Percentiles rank a stretch among this genome's conserved stretches.
Evolutionary conservation across 192 early-diverging fungal species (phyloP).

Genomic region (Coemansia sp.): DNA sequence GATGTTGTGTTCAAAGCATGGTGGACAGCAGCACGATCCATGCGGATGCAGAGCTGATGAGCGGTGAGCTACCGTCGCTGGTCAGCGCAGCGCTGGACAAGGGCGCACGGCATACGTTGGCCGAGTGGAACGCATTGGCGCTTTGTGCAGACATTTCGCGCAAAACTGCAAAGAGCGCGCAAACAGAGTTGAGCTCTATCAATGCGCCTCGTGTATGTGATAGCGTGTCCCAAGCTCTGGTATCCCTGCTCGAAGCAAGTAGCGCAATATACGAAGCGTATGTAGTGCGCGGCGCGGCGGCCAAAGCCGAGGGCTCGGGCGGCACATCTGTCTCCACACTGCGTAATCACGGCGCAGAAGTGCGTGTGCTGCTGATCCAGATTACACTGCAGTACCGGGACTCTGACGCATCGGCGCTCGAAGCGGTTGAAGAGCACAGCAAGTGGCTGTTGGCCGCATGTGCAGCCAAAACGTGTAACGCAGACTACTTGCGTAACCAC

Average conservation of each 20-base stretch:
- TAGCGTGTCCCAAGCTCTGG: constrained; percentile 9
- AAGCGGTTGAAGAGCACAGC: neutral
- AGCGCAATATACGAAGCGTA: constrained; percentile 36
- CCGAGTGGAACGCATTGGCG: constrained; percentile 43
- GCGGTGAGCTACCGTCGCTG: neutral
- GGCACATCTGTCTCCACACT: constrained; percentile 17
- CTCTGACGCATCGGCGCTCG: neutral
- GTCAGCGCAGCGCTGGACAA: constrained; percentile 9
- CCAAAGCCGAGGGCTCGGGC: constrained; percentile 34
- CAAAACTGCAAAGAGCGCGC: constrained; percentile 15
- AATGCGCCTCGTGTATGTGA: no score
- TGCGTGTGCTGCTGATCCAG: constrained; percentile 28
- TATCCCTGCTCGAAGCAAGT: constrained; percentile 15
- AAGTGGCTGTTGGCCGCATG: constrained; percentile 27
- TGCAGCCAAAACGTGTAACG: constrained; percentile 12
- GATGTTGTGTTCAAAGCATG: neutral
- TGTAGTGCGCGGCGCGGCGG: constrained; percentile 35
- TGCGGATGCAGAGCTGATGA: neutral
- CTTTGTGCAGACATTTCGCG: constrained; percentile 38
- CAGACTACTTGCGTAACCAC: constrained; percentile 43
- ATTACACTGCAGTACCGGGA: constrained; percentile 24
- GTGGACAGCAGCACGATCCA: neutral
- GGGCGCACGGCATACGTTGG: constrained; percentile 26
- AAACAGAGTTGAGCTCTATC: constrained; percentile 11
- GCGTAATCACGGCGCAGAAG: constrained; percentile 27